A percentile compares a stretch with the other conserved stretches of the same genome.
Evolutionary conservation across 2,329 filamentous ascomycete genomes (phyloP).

Genomic region (Fusarium illudens): DNA sequence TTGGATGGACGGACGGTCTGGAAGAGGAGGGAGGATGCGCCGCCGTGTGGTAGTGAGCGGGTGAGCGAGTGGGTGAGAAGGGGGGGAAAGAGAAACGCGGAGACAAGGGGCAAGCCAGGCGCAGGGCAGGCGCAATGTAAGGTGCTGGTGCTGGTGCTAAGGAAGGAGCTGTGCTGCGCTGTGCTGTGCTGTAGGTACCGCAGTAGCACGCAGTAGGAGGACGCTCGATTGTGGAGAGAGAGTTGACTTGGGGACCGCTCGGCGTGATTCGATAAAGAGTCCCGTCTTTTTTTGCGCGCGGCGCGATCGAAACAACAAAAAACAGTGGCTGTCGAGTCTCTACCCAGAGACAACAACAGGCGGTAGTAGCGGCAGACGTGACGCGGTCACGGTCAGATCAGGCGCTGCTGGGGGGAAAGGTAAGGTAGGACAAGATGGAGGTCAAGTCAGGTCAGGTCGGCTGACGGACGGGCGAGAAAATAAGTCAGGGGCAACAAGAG

Average conservation of each 20-base stretch:
- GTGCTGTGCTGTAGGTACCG: background rate
- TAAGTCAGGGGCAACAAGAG: slow-evolving; percentile 32
- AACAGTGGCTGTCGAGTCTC: slow-evolving; percentile 19
- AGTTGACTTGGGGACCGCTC: slow-evolving; percentile 12
- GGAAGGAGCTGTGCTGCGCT: slow-evolving; percentile 12
- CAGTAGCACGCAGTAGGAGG: background rate
- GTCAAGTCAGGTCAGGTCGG: slow-evolving; percentile 1
- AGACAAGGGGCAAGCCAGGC: slow-evolving; percentile 33
- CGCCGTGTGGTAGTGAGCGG: slow-evolving; percentile 11
- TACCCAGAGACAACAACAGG: background rate
- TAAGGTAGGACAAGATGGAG: background rate
- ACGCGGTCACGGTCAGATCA: slow-evolving; percentile 33
- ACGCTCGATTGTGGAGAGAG: slow-evolving; percentile 1
- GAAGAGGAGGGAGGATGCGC: slow-evolving; percentile 23
- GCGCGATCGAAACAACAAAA: slow-evolving; percentile 20
- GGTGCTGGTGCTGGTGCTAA: too few relatives aligned
- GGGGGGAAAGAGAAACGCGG: slow-evolving; percentile 34
- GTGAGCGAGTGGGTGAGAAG: slow-evolving; percentile 24
- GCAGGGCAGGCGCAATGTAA: too few relatives aligned
- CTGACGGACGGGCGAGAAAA: slow-evolving; percentile 4
- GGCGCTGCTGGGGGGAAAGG: background rate
- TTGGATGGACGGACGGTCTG: slow-evolving; percentile 31
- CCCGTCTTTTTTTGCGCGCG: slow-evolving; percentile 22
- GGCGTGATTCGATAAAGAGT: slow-evolving; percentile 18
- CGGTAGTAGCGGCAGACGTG: slow-evolving; percentile 16